Evolutionary conservation across 1,139 yeast genomes (phyloP).

Genomic region (Saccharomyces hybrid): DNA sequence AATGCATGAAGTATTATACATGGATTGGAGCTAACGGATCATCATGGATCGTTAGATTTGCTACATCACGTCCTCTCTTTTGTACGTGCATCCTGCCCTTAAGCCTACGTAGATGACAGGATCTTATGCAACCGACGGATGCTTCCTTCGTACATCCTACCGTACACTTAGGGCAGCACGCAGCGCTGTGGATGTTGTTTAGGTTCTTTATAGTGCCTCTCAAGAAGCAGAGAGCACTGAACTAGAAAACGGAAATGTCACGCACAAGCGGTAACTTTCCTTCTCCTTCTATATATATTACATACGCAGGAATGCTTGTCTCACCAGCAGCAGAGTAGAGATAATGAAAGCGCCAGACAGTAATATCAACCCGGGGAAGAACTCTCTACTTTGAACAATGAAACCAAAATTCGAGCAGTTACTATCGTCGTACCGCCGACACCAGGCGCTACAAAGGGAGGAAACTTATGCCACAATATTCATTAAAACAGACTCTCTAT

Average conservation of each 20-base stretch:
- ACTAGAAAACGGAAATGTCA: neutral
- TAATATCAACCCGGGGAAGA: too few species aligned
- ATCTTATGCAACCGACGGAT: neutral
- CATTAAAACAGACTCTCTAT: conserved; percentile 39
- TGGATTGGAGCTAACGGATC: neutral
- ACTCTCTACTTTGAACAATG: conserved; percentile 33
- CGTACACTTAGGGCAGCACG: neutral
- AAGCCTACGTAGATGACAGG: neutral
- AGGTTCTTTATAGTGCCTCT: neutral
- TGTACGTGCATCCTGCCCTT: neutral
- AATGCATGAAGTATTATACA: neutral
- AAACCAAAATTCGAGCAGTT: conserved; percentile 38
- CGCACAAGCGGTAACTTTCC: neutral
- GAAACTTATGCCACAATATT: conserved; percentile 29
- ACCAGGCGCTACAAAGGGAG: conserved; percentile 16
- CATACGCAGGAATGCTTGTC: too few species aligned
- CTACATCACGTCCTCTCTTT: neutral
- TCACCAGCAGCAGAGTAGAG: too few species aligned
- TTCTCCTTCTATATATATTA: neutral
- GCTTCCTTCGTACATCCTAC: neutral
- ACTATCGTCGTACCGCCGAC: conserved; percentile 29
- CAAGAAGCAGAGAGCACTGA: neutral
- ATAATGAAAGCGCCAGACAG: too few species aligned
- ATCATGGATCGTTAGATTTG: neutral
- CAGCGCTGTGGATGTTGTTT: neutral